These are phyloP conservation scores for Fusarium luffae DNA, from an alignment of 2,329 filamentous ascomycete genomes.

Conservation along the genomic window DNA sequence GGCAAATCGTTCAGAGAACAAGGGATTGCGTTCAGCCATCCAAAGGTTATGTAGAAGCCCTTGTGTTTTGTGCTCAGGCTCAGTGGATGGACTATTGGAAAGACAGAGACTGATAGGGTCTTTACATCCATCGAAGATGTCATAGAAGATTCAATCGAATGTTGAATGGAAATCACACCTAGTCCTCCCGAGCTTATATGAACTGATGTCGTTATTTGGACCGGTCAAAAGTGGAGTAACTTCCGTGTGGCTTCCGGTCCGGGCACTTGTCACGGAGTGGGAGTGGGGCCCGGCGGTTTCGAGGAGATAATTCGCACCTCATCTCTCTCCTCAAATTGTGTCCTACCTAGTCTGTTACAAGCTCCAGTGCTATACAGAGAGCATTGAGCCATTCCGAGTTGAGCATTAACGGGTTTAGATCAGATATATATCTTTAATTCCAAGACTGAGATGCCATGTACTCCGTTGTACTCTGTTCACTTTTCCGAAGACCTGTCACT, in stretches of 20 bases:
- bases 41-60: neutral
- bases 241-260: neutral
- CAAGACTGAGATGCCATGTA: too few relatives aligned
- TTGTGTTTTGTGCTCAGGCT: neutral
- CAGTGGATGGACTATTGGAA: neutral
- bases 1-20: neutral
- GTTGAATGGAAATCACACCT: neutral
- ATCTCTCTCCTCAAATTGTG: neutral
- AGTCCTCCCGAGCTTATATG: neutral
- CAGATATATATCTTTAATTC: too few relatives aligned
- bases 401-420: too few relatives aligned
- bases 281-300: neutral
- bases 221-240: neutral
- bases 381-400: too few relatives aligned
- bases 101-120: neutral
- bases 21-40: neutral
- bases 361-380: neutral
- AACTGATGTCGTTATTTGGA: neutral
- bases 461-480: too few relatives aligned
- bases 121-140: neutral
- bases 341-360: rapidly evolving
- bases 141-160: neutral
- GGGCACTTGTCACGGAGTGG: neutral
- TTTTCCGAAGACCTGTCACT: too few relatives aligned
- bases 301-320: neutral